These are phyloP conservation scores for Cutaneotrichosporon spelunceum DNA, from an alignment of 1,284 basidiomycete genomes.

Conservation along the genomic window DNA sequence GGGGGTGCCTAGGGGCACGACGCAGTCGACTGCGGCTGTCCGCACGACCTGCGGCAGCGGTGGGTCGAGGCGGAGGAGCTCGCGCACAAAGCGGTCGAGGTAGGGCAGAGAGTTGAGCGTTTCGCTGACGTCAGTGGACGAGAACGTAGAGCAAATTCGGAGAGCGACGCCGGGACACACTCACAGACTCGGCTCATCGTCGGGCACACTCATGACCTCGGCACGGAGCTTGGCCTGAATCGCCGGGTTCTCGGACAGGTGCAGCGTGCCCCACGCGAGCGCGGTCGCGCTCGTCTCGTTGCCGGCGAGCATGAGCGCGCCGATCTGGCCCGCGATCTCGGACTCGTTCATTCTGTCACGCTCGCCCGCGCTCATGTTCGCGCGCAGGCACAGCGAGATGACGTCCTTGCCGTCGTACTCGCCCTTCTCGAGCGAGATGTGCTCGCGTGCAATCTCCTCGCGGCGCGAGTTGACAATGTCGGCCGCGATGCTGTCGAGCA, in stretches of 20 bases:
- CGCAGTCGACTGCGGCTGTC: slow-evolving; percentile 57
- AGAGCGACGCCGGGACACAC: too few species aligned
- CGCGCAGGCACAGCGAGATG: slow-evolving; percentile 55
- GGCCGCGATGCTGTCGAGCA: slow-evolving; percentile 18
- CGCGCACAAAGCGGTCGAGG: slow-evolving; percentile 65
- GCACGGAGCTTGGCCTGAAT: slow-evolving; percentile 61
- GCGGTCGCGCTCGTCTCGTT: slow-evolving; percentile 74
- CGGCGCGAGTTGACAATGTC: slow-evolving; percentile 34
- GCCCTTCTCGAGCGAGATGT: slow-evolving; percentile 44
- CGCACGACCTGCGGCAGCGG: slow-evolving; percentile 67
- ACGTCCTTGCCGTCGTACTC: slow-evolving; percentile 54
- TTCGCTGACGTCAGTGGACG: slow-evolving; percentile 41
- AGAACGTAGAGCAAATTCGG: too few species aligned
- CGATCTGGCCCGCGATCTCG: slow-evolving; percentile 71
- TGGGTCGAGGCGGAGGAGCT: slow-evolving; percentile 63
- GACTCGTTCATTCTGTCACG: slow-evolving; percentile 61
- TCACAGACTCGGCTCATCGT: slow-evolving; percentile 41
- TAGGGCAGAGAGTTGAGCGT: slow-evolving; percentile 56
- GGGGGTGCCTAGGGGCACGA: slow-evolving; percentile 60
- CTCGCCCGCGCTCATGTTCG: slow-evolving; percentile 58
- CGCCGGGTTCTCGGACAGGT: slow-evolving; percentile 58
- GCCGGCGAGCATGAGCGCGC: slow-evolving; percentile 63
- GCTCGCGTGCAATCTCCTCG: slow-evolving; percentile 27
- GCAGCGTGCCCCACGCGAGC: slow-evolving; percentile 69
- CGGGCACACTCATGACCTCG: slow-evolving; percentile 54